These are phyloP conservation scores for Aquanectria penicillioides DNA, from an alignment of 2,329 filamentous ascomycete genomes.

Conservation along the genomic window DNA sequence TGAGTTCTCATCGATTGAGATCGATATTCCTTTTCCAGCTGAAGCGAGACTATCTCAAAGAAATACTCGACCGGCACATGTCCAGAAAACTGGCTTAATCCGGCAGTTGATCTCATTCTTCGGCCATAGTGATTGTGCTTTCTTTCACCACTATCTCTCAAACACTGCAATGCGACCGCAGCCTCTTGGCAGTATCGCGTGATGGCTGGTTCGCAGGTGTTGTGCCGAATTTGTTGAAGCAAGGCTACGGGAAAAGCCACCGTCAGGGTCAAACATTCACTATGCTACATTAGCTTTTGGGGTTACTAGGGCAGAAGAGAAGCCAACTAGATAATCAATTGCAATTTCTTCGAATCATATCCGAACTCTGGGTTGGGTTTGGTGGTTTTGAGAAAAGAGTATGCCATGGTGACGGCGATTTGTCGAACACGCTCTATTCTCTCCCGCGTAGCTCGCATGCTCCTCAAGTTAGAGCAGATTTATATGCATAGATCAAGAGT, in stretches of 20 bases:
- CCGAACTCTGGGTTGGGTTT: background rate
- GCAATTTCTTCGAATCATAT: conserved; percentile 17
- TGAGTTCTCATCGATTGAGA: conserved; percentile 10
- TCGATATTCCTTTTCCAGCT: conserved; percentile 37
- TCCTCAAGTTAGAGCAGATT: conserved; percentile 12
- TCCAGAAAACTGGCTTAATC: background rate
- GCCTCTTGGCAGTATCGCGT: conserved; percentile 35
- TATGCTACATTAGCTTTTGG: conserved; percentile 21
- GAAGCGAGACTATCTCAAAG: conserved; percentile 41
- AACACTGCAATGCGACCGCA: conserved; percentile 25
- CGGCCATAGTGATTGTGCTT: background rate
- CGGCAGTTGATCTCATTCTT: background rate
- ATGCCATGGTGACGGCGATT: conserved; percentile 28
- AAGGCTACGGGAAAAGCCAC: conserved; percentile 41
- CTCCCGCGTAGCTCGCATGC: conserved; percentile 32
- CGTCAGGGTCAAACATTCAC: conserved; percentile 41
- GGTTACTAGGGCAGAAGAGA: background rate
- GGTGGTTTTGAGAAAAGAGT: conserved; percentile 36
- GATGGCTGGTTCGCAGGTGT: conserved; percentile 38
- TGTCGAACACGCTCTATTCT: conserved; percentile 36
- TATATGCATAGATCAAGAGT: background rate
- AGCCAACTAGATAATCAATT: conserved; percentile 37
- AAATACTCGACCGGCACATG: conserved; percentile 32
- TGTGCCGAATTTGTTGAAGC: conserved; percentile 35
- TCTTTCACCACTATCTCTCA: conserved; percentile 21